Percentiles rank a stretch among this genome's conserved stretches.
Conservation (phyloP, 2,329 filamentous ascomycete species). For the Microsporum canis region DNA sequence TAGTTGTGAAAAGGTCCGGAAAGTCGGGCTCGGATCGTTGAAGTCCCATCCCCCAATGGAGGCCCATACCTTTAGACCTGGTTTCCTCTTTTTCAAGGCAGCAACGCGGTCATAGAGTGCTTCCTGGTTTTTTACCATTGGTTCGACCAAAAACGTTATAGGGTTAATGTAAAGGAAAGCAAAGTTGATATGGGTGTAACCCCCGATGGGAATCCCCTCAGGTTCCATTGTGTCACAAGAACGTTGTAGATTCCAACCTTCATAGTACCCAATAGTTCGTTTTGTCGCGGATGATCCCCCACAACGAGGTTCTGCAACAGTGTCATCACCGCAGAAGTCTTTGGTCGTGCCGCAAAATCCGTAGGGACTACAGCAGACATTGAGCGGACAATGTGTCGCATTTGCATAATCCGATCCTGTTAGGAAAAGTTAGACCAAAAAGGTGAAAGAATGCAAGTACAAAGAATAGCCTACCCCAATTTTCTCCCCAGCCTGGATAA, state of each 20-base stretch:
- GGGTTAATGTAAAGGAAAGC: constrained; percentile 35
- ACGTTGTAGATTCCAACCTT: constrained; percentile 19
- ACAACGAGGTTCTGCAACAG: not conserved
- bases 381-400: not conserved
- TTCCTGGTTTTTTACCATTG: constrained; percentile 16
- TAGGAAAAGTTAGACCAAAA: too few relatives aligned
- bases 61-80: constrained; percentile 18
- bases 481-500: too few relatives aligned
- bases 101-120: constrained; percentile 20
- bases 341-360: not conserved
- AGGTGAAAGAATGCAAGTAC: too few relatives aligned
- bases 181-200: constrained; percentile 21
- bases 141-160: constrained; percentile 15
- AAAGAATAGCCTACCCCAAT: too few relatives aligned
- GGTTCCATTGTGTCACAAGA: constrained; percentile 12
- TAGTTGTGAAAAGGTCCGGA: constrained; percentile 12
- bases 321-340: not conserved
- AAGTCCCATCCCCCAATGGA: constrained; percentile 19
- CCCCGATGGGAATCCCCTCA: constrained; percentile 8
- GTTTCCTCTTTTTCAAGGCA: constrained; percentile 22
- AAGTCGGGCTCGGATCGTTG: constrained; percentile 17
- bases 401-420: too few relatives aligned
- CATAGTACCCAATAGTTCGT: constrained; percentile 27
- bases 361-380: not conserved
- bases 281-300: not conserved